Conservation (phyloP, 225 moss, liverwort and hornwort genomes). For the Asterella californica region DNA sequence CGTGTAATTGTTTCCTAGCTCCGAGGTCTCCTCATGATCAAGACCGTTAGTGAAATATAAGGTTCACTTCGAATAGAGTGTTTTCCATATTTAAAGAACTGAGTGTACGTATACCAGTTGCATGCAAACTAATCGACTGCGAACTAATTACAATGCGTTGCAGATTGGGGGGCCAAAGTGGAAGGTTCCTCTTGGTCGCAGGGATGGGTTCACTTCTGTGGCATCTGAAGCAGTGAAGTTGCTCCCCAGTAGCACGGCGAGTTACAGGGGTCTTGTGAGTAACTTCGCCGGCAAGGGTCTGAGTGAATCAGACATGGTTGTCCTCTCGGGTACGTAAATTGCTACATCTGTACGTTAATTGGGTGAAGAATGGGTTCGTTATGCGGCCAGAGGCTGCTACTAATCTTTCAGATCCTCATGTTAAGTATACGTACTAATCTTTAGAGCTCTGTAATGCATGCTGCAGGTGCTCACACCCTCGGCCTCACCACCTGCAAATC, state of each 20-base stretch:
- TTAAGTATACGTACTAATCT: too few relatives aligned
- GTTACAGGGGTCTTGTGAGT: background rate
- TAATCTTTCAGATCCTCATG: too few relatives aligned
- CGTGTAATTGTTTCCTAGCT: too few relatives aligned
- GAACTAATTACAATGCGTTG: background rate
- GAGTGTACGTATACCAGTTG: too few relatives aligned
- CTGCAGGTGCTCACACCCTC: slow-evolving; percentile 57
- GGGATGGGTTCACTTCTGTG: slow-evolving; percentile 19
- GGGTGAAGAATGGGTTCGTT: background rate
- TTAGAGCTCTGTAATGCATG: too few relatives aligned
- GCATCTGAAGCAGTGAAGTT: background rate
- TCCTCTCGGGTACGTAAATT: slow-evolving; percentile 26
- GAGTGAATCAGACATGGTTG: slow-evolving; percentile 16
- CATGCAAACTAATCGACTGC: background rate
- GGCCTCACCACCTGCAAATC: slow-evolving; percentile 42
- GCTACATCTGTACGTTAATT: too few relatives aligned
- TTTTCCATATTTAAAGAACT: too few relatives aligned
- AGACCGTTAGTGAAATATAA: too few relatives aligned
- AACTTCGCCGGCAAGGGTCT: slow-evolving; percentile 17
- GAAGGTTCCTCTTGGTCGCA: slow-evolving; percentile 24
- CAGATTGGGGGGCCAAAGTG: slow-evolving; percentile 41
- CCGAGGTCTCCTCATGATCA: too few relatives aligned
- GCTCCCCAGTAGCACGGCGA: background rate
- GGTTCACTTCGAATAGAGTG: too few relatives aligned
- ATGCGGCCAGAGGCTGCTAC: too few relatives aligned